A percentile compares a stretch with the other conserved stretches of the same genome.
Evolutionary conservation across 495 filamentous ascomycete species (phyloP).

Genomic region (Astrocystis sublimbata): DNA sequence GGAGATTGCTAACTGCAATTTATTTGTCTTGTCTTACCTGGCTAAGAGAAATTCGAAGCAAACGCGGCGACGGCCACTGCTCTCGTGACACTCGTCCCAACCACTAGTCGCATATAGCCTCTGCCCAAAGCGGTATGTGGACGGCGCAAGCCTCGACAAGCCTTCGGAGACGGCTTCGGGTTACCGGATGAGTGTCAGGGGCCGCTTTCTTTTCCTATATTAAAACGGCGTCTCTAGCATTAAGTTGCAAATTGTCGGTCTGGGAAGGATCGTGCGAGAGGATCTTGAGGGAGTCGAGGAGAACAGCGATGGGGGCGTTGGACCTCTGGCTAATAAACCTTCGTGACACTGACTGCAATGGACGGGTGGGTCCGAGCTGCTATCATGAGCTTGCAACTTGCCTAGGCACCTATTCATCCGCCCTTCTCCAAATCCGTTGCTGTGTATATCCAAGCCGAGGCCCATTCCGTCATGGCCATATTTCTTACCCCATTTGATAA

Average conservation of each 20-base stretch:
- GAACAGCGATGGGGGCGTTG: neutral
- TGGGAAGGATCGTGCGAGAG: too few species aligned
- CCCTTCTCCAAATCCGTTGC: neutral
- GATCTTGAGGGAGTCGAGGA: neutral
- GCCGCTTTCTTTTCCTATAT: neutral
- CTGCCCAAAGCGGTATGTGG: neutral
- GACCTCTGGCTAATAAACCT: conserved; percentile 3
- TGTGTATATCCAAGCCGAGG: conserved; percentile 13
- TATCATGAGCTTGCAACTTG: neutral
- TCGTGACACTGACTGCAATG: neutral
- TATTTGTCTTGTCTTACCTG: neutral
- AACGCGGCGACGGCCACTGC: neutral
- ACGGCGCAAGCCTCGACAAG: neutral
- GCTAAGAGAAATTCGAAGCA: neutral
- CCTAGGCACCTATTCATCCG: conserved; percentile 10
- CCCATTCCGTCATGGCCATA: neutral
- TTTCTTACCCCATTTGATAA: neutral
- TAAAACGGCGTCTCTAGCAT: neutral
- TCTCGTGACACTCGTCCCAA: neutral
- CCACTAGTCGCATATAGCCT: neutral
- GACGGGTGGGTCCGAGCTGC: conserved; percentile 4
- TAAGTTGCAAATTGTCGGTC: neutral
- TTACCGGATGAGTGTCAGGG: neutral
- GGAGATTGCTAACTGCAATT: neutral
- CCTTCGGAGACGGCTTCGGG: neutral